Percentiles rank a stretch among this genome's conserved stretches.
Evolutionary conservation across 1,284 basidiomycete genomes (phyloP).

Genomic region (Sporisorium sorghi): DNA sequence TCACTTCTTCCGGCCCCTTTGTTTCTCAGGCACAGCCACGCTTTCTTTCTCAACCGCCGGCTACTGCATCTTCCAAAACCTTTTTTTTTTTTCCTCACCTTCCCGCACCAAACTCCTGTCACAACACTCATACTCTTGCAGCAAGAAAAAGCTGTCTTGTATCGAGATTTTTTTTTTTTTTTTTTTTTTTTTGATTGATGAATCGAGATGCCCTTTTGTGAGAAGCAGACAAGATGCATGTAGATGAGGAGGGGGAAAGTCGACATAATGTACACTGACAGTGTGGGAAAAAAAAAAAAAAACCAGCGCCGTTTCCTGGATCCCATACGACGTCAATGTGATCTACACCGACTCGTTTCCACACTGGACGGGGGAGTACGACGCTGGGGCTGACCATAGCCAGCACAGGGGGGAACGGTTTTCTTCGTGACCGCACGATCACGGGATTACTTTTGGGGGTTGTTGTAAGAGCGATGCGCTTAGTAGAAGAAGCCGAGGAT

Average conservation of each 20-base stretch:
- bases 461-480: constrained; percentile 10
- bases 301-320: constrained; percentile 43
- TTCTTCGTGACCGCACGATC: constrained; percentile 19
- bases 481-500: constrained; percentile 70
- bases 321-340: constrained; percentile 26
- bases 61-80: too few species aligned
- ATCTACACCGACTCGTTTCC: constrained; percentile 7
- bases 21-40: constrained; percentile 25
- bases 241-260: constrained; percentile 1
- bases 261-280: constrained; percentile 41
- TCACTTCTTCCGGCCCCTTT: background rate
- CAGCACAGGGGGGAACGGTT: constrained; percentile 19
- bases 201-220: constrained; percentile 4
- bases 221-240: constrained; percentile 12
- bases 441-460: constrained; percentile 30
- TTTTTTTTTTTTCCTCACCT: too few species aligned
- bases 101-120: background rate
- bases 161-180: too few species aligned
- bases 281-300: constrained; percentile 3
- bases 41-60: background rate
- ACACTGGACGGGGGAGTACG: constrained; percentile 37
- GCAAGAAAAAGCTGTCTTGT: background rate
- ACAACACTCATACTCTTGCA: background rate
- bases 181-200: too few species aligned
- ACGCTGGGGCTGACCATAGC: constrained; percentile 18